These are phyloP conservation scores for Mycena epipterygia DNA, from an alignment of 768 basidiomycete species.

Conservation along the genomic window DNA sequence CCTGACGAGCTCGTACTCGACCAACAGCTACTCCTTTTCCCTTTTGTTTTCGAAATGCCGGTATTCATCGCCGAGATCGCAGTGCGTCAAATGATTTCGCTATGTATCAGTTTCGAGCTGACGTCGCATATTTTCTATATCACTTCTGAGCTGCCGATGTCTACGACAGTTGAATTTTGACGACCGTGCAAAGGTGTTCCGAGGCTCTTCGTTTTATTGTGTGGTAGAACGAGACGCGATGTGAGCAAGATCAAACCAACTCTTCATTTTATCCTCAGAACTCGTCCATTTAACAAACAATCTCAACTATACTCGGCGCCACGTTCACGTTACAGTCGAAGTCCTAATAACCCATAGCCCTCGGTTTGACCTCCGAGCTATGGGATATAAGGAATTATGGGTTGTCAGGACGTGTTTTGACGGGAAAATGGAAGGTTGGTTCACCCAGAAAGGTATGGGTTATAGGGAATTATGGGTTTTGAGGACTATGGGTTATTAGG, in stretches of 20 bases:
- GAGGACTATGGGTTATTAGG: too few relatives aligned
- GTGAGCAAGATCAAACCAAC: background rate
- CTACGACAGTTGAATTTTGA: slow-evolving; percentile 12
- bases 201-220: slow-evolving; percentile 33
- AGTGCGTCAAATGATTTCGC: slow-evolving; percentile 1
- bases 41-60: slow-evolving; percentile 7
- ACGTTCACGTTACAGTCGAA: slow-evolving; percentile 15
- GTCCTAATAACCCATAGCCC: too few relatives aligned
- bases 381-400: too few relatives aligned
- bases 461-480: too few relatives aligned
- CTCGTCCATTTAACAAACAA: slow-evolving; percentile 13
- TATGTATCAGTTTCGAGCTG: background rate
- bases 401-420: too few relatives aligned
- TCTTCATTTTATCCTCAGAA: background rate
- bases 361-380: too few relatives aligned
- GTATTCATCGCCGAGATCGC: slow-evolving; percentile 16
- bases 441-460: too few relatives aligned
- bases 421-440: too few relatives aligned
- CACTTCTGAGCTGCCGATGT: too few relatives aligned
- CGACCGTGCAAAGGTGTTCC: slow-evolving; percentile 14
- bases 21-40: slow-evolving; percentile 18
- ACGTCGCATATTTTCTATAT: too few relatives aligned
- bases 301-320: slow-evolving; percentile 17
- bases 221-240: slow-evolving; percentile 1
- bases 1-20: background rate